Percentiles rank a stretch among this genome's conserved stretches.
Conservation (phyloP, 768 basidiomycete genomes). For the Auricularia sp. region DNA sequence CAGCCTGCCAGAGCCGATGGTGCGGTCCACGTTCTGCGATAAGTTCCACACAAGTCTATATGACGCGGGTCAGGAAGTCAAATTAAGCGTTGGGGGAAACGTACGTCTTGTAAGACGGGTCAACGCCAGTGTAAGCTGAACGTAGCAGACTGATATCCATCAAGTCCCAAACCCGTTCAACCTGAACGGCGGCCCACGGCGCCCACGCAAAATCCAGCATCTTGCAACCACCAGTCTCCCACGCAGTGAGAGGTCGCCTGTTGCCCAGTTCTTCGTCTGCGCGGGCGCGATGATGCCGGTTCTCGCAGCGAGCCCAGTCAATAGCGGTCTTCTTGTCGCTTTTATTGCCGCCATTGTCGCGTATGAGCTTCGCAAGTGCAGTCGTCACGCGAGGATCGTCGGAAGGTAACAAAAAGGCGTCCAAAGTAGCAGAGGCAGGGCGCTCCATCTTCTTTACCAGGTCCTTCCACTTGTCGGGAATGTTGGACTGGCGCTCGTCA, state of each 20-base stretch:
- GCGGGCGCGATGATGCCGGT: conserved; percentile 79
- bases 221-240: conserved; percentile 81
- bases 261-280: conserved; percentile 73
- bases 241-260: conserved; percentile 80
- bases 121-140: conserved; percentile 68
- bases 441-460: conserved; percentile 56
- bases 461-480: conserved; percentile 63
- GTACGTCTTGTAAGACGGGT: conserved; percentile 84
- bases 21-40: conserved; percentile 92
- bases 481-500: conserved; percentile 45
- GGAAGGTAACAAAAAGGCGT: conserved; percentile 82
- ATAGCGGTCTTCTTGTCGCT: conserved; percentile 4
- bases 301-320: conserved; percentile 91
- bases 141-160: conserved; percentile 87
- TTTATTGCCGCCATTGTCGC: conserved; percentile 62
- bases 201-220: conserved; percentile 86
- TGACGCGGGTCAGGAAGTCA: conserved; percentile 6
- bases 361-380: conserved; percentile 75
- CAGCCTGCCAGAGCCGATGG: conserved; percentile 65
- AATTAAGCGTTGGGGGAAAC: conserved; percentile 16
- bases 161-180: conserved; percentile 90
- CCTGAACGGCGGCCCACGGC: conserved; percentile 88
- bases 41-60: conserved; percentile 86
- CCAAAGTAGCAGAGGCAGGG: conserved; percentile 80
- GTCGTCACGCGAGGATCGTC: conserved; percentile 90